Evolutionary conservation across 495 filamentous ascomycete species (phyloP), one percentile per base, ranked within the genome.

Genomic region (Cercophora samala): DNA sequence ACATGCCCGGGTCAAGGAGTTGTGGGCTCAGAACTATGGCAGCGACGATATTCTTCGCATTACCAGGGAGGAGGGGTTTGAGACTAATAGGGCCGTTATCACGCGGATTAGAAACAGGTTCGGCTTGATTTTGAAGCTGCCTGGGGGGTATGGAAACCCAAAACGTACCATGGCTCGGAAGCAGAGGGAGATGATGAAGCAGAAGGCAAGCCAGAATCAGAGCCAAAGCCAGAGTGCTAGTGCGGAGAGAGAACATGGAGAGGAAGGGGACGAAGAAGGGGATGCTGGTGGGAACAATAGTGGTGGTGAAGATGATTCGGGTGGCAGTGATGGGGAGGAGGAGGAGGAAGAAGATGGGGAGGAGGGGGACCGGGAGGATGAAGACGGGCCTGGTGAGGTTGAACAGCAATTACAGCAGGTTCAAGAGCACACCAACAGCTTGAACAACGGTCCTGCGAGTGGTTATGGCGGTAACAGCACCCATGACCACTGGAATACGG

Each of bases 401-500:
- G 62, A 64, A 37, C 54, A 54, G 56, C 54, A 67, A 61, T 55
- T 26, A 21, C n/a, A 64, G n/a, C 61, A 18, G 19, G 23, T 55
- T 19, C 37, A 62, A n/a, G 21, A 62, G 46, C 64, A 66, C 64
- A 52, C 8, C 37, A 46, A 17, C 37, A 46, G 37, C 37, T 13
- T 46, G 37, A 46, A 46, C 11, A 46, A 13, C 15, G 37, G 5
- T 46, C 37, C 37, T 9, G 15, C 9, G 9, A 17, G 37, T 46
- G 37, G 37, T 9, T 46, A 46, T 17, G 37, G 13, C 37, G 37
- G 11, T 9, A 46, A 46, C 37, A 46, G 5, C 37, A 18, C 19
- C 8, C 54, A 52, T 56, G 73, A 26, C 24, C 73, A 26, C 37
- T 46, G 37, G 37, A 46, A 46, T 46, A 46, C 37, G 13, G 37